Conservation (phyloP, 106 monocot genomes). For the Dendrobium nobile region DNA sequence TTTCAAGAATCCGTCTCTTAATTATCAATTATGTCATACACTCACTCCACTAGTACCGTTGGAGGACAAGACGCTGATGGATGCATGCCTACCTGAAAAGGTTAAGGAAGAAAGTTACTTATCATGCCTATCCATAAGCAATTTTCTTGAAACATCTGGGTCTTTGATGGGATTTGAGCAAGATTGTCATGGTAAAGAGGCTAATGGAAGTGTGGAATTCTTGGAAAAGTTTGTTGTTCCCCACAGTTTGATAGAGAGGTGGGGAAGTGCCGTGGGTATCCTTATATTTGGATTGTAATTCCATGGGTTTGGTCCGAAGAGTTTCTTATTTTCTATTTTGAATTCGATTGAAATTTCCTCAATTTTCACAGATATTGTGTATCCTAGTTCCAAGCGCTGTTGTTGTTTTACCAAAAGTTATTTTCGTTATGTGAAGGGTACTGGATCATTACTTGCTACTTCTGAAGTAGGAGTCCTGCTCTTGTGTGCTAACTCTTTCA, state of each 20-base stretch:
- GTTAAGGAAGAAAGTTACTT: constrained; percentile 8
- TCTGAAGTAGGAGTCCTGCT: constrained; percentile 34
- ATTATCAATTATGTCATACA: constrained; percentile 37
- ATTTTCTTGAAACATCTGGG: constrained; percentile 42
- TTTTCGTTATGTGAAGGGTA: constrained; percentile 95
- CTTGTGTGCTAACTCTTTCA: not conserved
- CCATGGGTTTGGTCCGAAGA: not conserved
- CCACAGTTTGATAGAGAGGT: constrained; percentile 69
- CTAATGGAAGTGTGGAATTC: constrained; percentile 11
- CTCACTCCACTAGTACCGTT: constrained; percentile 16
- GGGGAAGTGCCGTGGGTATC: constrained; percentile 99
- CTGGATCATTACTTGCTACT: constrained; percentile 85
- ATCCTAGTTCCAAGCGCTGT: constrained; percentile 71
- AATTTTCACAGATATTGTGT: constrained; percentile 64
- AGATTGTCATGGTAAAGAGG: constrained; percentile 6
- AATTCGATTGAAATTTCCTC: constrained; percentile 10
- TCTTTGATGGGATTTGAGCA: not conserved
- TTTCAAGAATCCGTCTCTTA: constrained; percentile 42
- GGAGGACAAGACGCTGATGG: not conserved
- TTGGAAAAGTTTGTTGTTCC: constrained; percentile 45
- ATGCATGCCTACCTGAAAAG: constrained; percentile 3
- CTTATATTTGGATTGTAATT: constrained; percentile 6
- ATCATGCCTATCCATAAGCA: constrained; percentile 48
- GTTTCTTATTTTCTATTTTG: not conserved
- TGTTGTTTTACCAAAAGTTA: constrained; percentile 99